Conservation (phyloP, 2,329 filamentous ascomycete species). For the Aspergillus pseudotamarii region DNA sequence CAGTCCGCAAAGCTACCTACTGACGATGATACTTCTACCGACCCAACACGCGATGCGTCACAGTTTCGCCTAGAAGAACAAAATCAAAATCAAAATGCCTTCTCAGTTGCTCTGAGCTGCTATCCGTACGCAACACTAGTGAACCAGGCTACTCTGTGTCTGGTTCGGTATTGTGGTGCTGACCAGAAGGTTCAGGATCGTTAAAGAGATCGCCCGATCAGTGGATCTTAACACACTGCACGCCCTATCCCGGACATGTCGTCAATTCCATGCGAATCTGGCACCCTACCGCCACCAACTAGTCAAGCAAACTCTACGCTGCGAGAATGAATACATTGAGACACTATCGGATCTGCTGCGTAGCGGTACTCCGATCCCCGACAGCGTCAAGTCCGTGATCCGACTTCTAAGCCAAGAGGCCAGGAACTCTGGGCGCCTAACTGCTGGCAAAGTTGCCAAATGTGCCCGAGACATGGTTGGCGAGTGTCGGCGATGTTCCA, state of each 20-base stretch:
- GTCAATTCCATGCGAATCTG: constrained; percentile 74
- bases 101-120: constrained; percentile 50
- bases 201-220: constrained; percentile 71
- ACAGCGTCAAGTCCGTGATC: constrained; percentile 35
- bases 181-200: constrained; percentile 61
- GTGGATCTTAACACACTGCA: constrained; percentile 89
- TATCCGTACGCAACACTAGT: constrained; percentile 48
- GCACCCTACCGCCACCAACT: constrained; percentile 77
- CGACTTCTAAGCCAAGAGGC: constrained; percentile 31
- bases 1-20: constrained; percentile 15
- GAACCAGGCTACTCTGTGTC: constrained; percentile 14
- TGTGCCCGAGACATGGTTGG: constrained; percentile 88
- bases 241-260: constrained; percentile 79
- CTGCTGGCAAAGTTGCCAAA: constrained; percentile 69
- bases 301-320: constrained; percentile 74
- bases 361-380: constrained; percentile 40
- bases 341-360: constrained; percentile 45
- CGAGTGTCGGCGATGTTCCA: constrained; percentile 76
- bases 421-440: constrained; percentile 45
- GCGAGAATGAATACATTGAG: constrained; percentile 67
- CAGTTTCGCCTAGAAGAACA: constrained; percentile 10
- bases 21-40: constrained; percentile 14
- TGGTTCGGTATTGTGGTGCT: constrained; percentile 18
- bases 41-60: constrained; percentile 3
- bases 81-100: constrained; percentile 34